These are phyloP conservation scores for Digitaria exilis DNA, from an alignment of 202 grass and related monocot species.

Conservation along the genomic window DNA sequence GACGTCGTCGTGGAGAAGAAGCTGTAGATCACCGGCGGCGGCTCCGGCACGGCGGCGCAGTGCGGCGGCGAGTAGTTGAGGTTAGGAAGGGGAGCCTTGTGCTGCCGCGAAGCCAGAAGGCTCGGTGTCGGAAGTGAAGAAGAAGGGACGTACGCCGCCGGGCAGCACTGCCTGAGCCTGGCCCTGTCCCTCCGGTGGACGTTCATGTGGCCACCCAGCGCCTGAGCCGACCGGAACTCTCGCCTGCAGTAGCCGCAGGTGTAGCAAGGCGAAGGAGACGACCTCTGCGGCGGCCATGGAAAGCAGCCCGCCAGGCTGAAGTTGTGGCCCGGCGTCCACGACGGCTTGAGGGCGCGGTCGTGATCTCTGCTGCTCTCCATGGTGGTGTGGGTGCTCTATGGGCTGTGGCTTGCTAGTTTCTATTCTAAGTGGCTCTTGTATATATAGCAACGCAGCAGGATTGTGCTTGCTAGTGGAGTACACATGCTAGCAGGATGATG, in stretches of 20 bases:
- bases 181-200: conserved; percentile 91
- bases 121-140: neutral
- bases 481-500: too few relatives aligned
- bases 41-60: neutral
- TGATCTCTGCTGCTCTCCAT: conserved; percentile 41
- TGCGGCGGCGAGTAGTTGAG: conserved; percentile 57
- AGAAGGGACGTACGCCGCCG: conserved; percentile 1
- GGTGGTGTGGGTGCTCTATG: neutral
- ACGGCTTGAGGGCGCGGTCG: neutral
- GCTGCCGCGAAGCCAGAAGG: conserved; percentile 16
- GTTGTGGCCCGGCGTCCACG: conserved; percentile 44
- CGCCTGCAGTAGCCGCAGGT: conserved; percentile 86
- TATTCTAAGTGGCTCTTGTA: neutral
- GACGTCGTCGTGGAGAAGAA: conserved; percentile 34
- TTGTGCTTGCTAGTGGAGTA: conserved; percentile 1
- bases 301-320: conserved; percentile 45
- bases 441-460: neutral
- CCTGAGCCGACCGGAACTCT: conserved; percentile 86
- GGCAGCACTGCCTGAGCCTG: conserved; percentile 55
- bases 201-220: conserved; percentile 89
- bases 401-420: neutral
- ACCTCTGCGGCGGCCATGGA: conserved; percentile 52
- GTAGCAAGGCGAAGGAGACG: conserved; percentile 39
- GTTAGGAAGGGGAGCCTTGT: conserved; percentile 38
- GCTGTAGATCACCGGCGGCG: conserved; percentile 24